Conservation (phyloP, 805 yeast genomes). For the Starmerella asiatica region DNA sequence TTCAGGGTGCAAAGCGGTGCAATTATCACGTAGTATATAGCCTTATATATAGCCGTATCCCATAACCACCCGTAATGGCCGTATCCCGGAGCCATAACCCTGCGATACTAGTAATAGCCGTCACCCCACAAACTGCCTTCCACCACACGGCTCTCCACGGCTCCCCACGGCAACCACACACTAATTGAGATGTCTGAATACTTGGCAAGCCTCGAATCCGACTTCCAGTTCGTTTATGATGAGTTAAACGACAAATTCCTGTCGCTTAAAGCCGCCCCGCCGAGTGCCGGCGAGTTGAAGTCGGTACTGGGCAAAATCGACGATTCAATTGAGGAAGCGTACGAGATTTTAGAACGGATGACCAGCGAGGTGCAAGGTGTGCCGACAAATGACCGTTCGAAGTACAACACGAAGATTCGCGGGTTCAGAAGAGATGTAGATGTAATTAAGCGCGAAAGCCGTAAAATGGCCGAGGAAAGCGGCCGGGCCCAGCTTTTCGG, state of each 20-base stretch:
- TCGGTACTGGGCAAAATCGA: slow-evolving; percentile 12
- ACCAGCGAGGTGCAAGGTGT: slow-evolving; percentile 71
- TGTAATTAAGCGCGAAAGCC: slow-evolving; percentile 37
- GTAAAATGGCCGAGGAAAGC: slow-evolving; percentile 48
- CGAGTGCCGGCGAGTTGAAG: slow-evolving; percentile 30
- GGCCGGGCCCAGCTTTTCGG: slow-evolving; percentile 69
- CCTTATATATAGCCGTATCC: too few species aligned
- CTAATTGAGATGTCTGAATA: slow-evolving; percentile 29
- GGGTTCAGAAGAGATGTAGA: slow-evolving; percentile 50
- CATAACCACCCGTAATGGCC: too few species aligned
- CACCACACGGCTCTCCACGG: background rate
- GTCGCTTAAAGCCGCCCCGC: slow-evolving; percentile 35
- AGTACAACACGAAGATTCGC: slow-evolving; percentile 62
- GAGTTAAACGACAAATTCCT: slow-evolving; percentile 57
- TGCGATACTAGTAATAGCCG: too few species aligned
- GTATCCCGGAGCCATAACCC: too few species aligned
- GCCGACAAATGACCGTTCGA: slow-evolving; percentile 59
- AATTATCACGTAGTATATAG: too few species aligned
- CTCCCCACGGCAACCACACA: background rate
- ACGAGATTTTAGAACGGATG: slow-evolving; percentile 76
- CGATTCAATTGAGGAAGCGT: slow-evolving; percentile 54
- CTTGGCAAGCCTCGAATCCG: slow-evolving; percentile 54
- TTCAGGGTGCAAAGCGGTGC: too few species aligned
- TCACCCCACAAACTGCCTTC: background rate
- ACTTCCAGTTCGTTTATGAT: slow-evolving; percentile 52